Evolutionary conservation across 2,329 filamentous ascomycete genomes (phyloP), one percentile per base, ranked within the genome.

Genomic region (Thelonectria discophora): DNA sequence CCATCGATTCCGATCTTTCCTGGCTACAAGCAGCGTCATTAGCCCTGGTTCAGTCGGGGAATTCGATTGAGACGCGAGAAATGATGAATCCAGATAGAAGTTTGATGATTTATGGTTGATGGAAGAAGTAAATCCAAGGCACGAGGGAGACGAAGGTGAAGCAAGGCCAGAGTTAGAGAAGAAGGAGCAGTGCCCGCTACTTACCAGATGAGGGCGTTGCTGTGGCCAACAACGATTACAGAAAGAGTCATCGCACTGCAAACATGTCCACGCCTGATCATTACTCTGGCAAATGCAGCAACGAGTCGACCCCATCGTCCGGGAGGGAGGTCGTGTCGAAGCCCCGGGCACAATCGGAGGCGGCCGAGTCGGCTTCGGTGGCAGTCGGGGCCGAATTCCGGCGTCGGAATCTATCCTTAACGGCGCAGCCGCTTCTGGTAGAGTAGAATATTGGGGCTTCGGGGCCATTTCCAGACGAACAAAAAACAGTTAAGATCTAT

Each of bases 161-260:
- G 24, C 39, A 10, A 20, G 18, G 12, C 11, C 8, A 21, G 18
- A 21, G 20, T 15, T 24, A 2, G 12, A 46, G 43, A 24, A 11
- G 10, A 27, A 46, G 12, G 18, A 46, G 15, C 6, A 24, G 7
- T 27, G 2, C 10, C 24, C 15, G 32, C 9, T 5, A 50, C 45
- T 13, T 27, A 60, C 50, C 10, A 48, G 20, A 39, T 60, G 50
- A 37, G 57, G 57, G 11, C 57, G 43, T 37, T 60, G 37, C 18
- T 54, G 50, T 27, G 45, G 57, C 57, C 51, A 60, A 21, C 57
- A 60, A 12, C 45, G 43, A 20, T 60, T 45, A 13, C 51, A 60
- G 34, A 60, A 60, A 3, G 51, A 60, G 42, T 55, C 51, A 32
- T 55, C 57, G 18, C 57, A 60, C 18, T 60, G 57, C 2, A 55